These are phyloP conservation scores for Citrus trifoliata DNA, from an alignment of 345 rosid species.

Conservation along the genomic window DNA sequence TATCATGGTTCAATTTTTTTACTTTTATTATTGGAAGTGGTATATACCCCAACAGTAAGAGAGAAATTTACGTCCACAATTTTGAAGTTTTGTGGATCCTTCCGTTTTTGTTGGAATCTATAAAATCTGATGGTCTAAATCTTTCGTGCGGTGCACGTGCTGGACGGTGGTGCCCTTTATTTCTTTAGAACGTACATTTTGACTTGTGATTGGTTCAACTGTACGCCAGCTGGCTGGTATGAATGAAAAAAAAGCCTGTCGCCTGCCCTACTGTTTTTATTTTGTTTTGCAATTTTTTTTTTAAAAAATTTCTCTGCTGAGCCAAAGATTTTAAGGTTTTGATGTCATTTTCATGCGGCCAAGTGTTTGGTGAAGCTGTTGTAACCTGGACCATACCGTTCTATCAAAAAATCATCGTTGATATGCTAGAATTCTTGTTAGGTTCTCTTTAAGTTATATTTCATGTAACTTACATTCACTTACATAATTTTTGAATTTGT, in stretches of 20 bases:
- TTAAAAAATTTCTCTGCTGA: no score
- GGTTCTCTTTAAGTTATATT: no score
- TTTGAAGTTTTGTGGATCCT: no score
- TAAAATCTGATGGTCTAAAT: neutral
- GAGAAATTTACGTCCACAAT: no score
- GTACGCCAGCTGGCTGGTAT: slow-evolving; percentile 3
- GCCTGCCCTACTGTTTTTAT: neutral
- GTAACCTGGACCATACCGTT: neutral
- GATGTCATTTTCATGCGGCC: neutral
- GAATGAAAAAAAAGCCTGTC: neutral
- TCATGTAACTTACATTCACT: no score
- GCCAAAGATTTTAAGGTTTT: neutral
- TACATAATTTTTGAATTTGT: fast-evolving
- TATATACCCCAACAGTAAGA: no score
- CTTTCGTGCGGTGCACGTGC: neutral
- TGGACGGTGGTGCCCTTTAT: neutral
- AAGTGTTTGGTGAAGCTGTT: neutral
- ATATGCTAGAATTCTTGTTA: no score
- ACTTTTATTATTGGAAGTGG: no score
- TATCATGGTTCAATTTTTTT: no score
- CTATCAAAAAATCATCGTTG: neutral
- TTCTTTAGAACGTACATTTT: neutral
- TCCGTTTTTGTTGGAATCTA: no score
- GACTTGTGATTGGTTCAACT: neutral
- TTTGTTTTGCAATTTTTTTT: neutral